Evolutionary conservation across 192 early-diverging fungal species (phyloP).

Genomic region (Coemansia biformis): DNA sequence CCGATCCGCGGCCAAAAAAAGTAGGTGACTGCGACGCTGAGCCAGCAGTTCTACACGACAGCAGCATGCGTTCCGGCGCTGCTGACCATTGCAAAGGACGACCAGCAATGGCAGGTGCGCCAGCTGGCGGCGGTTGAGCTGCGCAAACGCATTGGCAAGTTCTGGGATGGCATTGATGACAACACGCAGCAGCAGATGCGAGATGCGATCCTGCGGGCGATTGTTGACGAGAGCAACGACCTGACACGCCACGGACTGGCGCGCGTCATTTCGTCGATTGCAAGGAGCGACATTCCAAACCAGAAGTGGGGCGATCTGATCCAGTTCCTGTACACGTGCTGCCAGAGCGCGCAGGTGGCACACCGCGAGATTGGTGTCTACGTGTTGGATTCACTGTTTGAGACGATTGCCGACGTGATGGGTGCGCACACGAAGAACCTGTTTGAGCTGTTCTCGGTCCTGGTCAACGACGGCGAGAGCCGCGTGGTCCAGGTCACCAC

Average conservation of each 20-base stretch:
- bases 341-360: constrained; percentile 60
- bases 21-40: constrained; percentile 65
- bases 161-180: constrained; percentile 67
- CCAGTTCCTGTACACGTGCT: constrained; percentile 74
- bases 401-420: constrained; percentile 67
- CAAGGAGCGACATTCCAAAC: constrained; percentile 71
- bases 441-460: constrained; percentile 67
- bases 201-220: constrained; percentile 62
- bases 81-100: constrained; percentile 63
- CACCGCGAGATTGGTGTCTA: constrained; percentile 86
- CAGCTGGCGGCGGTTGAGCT: constrained; percentile 87
- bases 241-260: constrained; percentile 73
- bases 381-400: constrained; percentile 81
- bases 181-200: constrained; percentile 58
- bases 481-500: constrained; percentile 74
- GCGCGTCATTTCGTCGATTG: constrained; percentile 85
- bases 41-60: constrained; percentile 67
- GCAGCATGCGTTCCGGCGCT: constrained; percentile 75
- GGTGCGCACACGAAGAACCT: constrained; percentile 58
- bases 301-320: constrained; percentile 75
- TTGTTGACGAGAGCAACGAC: constrained; percentile 63
- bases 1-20: too few relatives aligned
- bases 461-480: constrained; percentile 80
- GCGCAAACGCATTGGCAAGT: constrained; percentile 72
- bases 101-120: constrained; percentile 64